phyloP scores from a whole-genome alignment of 345 rosid species.

The Lenwebbia sp. region DNA sequence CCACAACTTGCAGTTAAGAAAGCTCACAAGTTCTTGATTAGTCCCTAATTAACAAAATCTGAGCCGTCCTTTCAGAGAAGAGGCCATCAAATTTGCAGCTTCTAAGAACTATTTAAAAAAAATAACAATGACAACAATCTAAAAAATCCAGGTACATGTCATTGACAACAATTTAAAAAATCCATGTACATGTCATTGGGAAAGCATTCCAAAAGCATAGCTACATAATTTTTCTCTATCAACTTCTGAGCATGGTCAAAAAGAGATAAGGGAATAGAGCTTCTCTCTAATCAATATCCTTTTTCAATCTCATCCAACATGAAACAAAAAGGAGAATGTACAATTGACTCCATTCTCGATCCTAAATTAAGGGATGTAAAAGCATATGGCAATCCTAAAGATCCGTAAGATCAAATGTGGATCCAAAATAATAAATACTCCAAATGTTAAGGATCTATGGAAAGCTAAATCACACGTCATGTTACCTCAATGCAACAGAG shows the following conservation, averaged over 20 bases:
- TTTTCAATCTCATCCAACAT: not conserved
- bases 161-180: not conserved
- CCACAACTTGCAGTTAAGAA: not conserved
- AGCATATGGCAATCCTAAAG: not conserved
- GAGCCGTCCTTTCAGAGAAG: not conserved
- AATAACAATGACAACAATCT: not conserved
- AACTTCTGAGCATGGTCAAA: not conserved
- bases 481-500: conserved; percentile 52
- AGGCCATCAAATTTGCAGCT: not conserved
- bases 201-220: not conserved
- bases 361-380: not conserved
- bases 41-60: not conserved
- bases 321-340: not conserved
- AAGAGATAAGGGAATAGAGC: not conserved
- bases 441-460: not conserved
- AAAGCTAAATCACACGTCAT: not conserved
- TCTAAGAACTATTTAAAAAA: not conserved
- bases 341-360: not conserved
- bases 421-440: not conserved
- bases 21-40: not conserved
- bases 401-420: not conserved
- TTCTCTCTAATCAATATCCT: not conserved
- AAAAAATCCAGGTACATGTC: not conserved
- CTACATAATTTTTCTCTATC: not conserved
- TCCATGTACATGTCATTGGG: not conserved